Conservation (phyloP, 2,329 filamentous ascomycete genomes). For the Nigrospora osmanthi region DNA sequence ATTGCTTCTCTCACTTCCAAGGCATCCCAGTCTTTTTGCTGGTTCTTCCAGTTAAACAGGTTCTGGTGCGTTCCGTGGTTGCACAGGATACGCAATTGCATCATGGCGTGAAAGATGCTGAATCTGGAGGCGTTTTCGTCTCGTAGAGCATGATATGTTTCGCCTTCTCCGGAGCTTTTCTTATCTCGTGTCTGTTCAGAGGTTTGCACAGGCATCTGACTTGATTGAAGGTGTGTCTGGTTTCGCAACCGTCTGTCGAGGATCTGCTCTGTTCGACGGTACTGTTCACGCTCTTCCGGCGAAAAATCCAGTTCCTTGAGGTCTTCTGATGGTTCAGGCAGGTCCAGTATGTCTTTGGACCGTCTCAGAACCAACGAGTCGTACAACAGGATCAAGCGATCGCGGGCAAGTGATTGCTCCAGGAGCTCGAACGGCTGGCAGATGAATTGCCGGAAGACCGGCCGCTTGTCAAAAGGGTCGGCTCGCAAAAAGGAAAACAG, state of each 20-base stretch:
- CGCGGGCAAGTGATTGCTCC: not conserved
- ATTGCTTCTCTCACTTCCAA: not conserved
- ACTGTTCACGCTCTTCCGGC: not conserved
- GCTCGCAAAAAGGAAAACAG: not conserved
- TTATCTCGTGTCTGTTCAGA: not conserved
- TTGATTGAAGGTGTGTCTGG: not conserved
- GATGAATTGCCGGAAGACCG: not conserved
- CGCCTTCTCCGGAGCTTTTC: not conserved
- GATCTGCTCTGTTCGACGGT: not conserved
- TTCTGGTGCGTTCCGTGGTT: not conserved
- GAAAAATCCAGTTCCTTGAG: not conserved
- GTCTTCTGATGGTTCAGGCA: not conserved
- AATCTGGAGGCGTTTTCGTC: not conserved
- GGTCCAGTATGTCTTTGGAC: not conserved
- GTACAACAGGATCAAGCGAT: not conserved
- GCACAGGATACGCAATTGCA: not conserved
- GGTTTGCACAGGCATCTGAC: not conserved
- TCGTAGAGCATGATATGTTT: not conserved
- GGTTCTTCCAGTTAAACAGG: not conserved
- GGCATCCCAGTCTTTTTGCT: not conserved
- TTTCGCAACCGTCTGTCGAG: not conserved
- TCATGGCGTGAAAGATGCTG: not conserved
- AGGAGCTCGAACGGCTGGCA: not conserved
- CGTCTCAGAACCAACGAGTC: not conserved
- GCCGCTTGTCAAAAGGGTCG: not conserved